Evolutionary conservation across 1,139 yeast genomes (phyloP), one percentile per base, ranked within the genome.

Genomic region (Ogataea hybrid): DNA sequence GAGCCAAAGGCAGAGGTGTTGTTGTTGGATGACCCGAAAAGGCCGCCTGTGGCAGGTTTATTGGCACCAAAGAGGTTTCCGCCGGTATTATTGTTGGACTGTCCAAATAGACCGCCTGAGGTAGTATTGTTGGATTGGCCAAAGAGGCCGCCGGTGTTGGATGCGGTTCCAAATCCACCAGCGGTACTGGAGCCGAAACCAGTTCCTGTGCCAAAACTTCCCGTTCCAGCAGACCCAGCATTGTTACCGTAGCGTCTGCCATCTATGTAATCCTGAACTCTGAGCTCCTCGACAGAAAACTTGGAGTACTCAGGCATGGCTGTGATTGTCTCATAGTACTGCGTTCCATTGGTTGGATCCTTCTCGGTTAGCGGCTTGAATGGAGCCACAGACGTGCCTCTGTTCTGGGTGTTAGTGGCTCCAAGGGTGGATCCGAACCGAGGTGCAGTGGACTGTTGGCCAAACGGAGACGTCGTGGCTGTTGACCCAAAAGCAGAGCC

Each of bases 231-330:
- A 2, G 48, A 46, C 7, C 47, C 38, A 15, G 36, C 32, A 20
- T 60, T 57, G 27, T 62, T 71, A n/a, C 84, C 85, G 51, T 57
- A 79, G 43, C 81, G 76, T 52, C 95, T 73, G 48, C 79, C 79
- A 49, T 81, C 87, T 57, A 81, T 80, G 61, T 92, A 92, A 65
- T 92, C 99, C 63, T 85, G 92, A 54, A 77, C 69, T 62, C 99
- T 76, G 64, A 92, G 74, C 62, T 92, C 98, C 63, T 90, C 97
- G 57, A 83, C 77, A 0, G 96, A 85, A 56, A 67, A 86, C 56
- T 81, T 81, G 52, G 75, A 73, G 62, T 92, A 92, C 58, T 88
- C 95, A 11, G 95, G 96, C 97, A 92, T 90, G 32, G 87, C 77
- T 16, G 85, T 71, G 49, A 94, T 81, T 54, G 81, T 81, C 61